Conservation (phyloP, 345 rosid genomes). For the Geranium rotundifolium region DNA sequence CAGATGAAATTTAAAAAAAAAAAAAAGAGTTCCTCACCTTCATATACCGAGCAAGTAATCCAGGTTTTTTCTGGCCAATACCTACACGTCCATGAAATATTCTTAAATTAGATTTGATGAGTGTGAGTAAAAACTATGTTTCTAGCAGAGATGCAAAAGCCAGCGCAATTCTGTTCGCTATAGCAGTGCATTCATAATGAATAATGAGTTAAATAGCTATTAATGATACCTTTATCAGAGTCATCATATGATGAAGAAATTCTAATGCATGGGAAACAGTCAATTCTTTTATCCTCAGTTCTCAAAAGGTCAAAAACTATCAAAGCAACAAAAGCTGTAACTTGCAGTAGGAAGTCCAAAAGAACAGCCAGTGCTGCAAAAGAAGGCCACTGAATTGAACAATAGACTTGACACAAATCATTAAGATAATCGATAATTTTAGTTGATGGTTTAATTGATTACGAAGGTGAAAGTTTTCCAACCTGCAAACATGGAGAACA, state of each 20-base stretch:
- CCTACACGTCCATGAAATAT: constrained; percentile 37
- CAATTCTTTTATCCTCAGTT: constrained; percentile 63
- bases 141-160: neutral
- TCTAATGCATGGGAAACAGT: constrained; percentile 86
- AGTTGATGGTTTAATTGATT: neutral
- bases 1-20: neutral
- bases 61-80: constrained; percentile 38
- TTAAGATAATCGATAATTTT: neutral
- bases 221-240: constrained; percentile 52
- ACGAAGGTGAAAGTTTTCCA: constrained; percentile 10
- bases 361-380: constrained; percentile 87
- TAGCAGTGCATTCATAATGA: constrained; percentile 4
- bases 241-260: constrained; percentile 37
- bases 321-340: constrained; percentile 94
- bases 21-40: constrained; percentile 38
- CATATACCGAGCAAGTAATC: constrained; percentile 83
- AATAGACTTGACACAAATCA: neutral
- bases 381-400: constrained; percentile 13
- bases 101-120: constrained; percentile 15
- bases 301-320: constrained; percentile 81
- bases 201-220: constrained; percentile 4
- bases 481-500: constrained; percentile 99
- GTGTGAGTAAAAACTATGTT: neutral
- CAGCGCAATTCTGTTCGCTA: neutral
- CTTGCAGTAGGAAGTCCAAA: constrained; percentile 90